Evolutionary conservation across 164 flowering plant genomes (phyloP).

Genomic region (Protea cynaroides): DNA sequence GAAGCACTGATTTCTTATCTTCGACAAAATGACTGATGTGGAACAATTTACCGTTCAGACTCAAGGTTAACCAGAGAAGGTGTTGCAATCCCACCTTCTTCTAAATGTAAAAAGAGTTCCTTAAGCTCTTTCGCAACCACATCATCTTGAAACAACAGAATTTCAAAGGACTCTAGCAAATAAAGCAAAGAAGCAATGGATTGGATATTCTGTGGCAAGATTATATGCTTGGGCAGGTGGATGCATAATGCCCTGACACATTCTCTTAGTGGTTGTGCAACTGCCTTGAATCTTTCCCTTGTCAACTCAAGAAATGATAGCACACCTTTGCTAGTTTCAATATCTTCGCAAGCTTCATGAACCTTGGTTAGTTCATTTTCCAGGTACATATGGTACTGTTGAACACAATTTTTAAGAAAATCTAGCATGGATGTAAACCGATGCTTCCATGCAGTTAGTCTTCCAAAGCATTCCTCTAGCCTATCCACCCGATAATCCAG

Average conservation of each 20-base stretch:
- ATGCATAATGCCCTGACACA: conserved; percentile 34
- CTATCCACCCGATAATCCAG: conserved; percentile 48
- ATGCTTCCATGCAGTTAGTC: conserved; percentile 39
- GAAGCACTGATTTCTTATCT: conserved; percentile 25
- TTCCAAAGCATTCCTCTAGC: conserved; percentile 41
- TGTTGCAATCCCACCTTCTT: not conserved
- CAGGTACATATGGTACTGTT: conserved; percentile 22
- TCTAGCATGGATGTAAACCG: conserved; percentile 30
- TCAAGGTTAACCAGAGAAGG: not conserved
- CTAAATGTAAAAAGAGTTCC: conserved; percentile 24
- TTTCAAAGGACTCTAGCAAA: conserved; percentile 31
- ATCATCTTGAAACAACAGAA: conserved; percentile 17
- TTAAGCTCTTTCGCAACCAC: conserved; percentile 30
- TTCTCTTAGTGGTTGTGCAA: conserved; percentile 20
- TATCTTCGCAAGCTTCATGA: not conserved
- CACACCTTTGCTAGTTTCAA: not conserved
- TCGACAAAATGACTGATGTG: not conserved
- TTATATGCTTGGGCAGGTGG: conserved; percentile 30
- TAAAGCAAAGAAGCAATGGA: conserved; percentile 17
- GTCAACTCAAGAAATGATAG: conserved; percentile 38
- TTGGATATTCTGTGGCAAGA: conserved; percentile 20
- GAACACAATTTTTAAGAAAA: conserved; percentile 44
- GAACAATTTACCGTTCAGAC: not conserved
- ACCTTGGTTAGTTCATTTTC: conserved; percentile 26
- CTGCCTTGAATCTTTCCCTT: conserved; percentile 22